Evolutionary conservation across 495 filamentous ascomycete genomes (phyloP).

Genomic region (Tetracladium marchalianum): DNA sequence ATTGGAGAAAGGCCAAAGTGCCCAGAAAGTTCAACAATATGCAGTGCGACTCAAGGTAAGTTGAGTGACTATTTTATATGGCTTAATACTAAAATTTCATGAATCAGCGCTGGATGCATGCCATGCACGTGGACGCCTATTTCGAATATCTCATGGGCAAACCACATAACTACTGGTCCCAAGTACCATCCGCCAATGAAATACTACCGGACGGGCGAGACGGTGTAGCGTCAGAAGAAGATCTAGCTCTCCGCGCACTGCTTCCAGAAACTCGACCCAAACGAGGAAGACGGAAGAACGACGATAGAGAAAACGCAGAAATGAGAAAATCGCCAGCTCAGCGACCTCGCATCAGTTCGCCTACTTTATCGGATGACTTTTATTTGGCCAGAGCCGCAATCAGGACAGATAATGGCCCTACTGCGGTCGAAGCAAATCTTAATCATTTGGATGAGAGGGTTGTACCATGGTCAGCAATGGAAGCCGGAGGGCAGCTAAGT

Average conservation of each 20-base stretch:
- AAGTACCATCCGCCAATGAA: conserved; percentile 56
- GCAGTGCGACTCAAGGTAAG: conserved; percentile 83
- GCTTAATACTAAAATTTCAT: conserved; percentile 1
- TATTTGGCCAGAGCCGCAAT: conserved; percentile 24
- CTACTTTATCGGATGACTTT: conserved; percentile 47
- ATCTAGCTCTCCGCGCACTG: conserved; percentile 81
- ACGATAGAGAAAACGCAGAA: conserved; percentile 58
- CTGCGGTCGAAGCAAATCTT: conserved; percentile 19
- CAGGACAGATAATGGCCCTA: conserved; percentile 24
- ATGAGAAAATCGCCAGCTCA: conserved; percentile 37
- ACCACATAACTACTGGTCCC: conserved; percentile 71
- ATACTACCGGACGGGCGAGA: conserved; percentile 66
- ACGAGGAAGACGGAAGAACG: conserved; percentile 73
- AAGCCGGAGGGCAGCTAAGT: conserved; percentile 19
- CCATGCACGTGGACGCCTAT: conserved; percentile 95
- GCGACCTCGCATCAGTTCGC: conserved; percentile 59
- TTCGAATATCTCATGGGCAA: conserved; percentile 85
- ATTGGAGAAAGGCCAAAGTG: conserved; percentile 77
- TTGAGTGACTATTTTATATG: conserved; percentile 9
- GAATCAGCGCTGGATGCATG: conserved; percentile 87
- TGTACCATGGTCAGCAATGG: conserved; percentile 23
- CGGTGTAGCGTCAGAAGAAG: conserved; percentile 83
- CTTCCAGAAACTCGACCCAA: conserved; percentile 87
- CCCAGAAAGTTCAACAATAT: conserved; percentile 97
- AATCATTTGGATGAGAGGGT: conserved; percentile 10